Base-by-base conservation (phyloP, 148 eudicot species). In the Vaccinium myrtillus region DNA sequence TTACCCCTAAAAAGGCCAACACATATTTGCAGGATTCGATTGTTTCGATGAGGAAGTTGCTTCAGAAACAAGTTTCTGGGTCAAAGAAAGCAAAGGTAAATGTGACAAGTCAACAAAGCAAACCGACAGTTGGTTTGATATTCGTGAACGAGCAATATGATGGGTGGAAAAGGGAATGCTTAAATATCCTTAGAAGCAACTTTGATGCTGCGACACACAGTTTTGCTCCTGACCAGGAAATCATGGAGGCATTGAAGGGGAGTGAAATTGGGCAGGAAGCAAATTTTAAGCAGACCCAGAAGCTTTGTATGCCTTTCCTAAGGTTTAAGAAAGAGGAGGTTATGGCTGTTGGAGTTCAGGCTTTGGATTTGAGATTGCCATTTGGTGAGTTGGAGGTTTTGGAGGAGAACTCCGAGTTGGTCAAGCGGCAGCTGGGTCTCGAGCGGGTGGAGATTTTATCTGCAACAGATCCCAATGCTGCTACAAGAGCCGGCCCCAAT, bases 231-330 rank as follows among this genome's bases (percentile, higher is more conserved):
- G 98, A 96, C 71, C 65, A 86, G 76, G 97, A 92, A 80, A 93
- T 96, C 55, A 80, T 92, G 51, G 81, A 87, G 50, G 98, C 93
- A 70, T 71, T 96, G 87, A 91, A 93, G 86, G 49, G 85, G 51
- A 94, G 95, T 87, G 87, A 90, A 79, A 51, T 91, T 61, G 97
- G 92, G 6, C 83, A 89, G 79, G 85, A 92, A 23, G 53, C 88
- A 19, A 91, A 94, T 74, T 93, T 92, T 32, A 96, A 92, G 86
- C 92, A 94, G 75, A 89, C 88, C 56, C 95, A 91, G 86, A 94
- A 94, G 91, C 91, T 85, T 9, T 94, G 98, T 59, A 96, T 94
- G 98, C 98, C 98, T 11, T 96, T 96, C 84, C 74, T 96, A 89
- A 90, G 92, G 91, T 91, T 92, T 88, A 96, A 96, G 87, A 96